Percentiles rank a stretch among this genome's conserved stretches.
phyloP scores from a whole-genome alignment of 179 eudicot species.

The Monotropa hypopitys region DNA sequence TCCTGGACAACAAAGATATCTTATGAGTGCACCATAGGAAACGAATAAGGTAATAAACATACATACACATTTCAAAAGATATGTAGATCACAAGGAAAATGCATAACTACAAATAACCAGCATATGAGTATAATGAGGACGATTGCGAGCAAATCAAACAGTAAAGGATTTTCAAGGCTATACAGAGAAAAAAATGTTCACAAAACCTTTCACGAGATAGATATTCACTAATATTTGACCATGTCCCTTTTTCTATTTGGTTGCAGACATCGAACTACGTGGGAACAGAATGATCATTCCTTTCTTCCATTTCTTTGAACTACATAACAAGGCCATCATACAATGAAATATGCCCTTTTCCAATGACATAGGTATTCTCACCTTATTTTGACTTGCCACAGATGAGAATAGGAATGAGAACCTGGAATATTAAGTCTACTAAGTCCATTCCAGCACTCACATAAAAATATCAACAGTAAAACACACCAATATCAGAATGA shows the following conservation, averaged over 20 bases:
- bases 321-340: background rate
- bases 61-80: background rate
- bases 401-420: background rate
- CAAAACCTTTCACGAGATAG: background rate
- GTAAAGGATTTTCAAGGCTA: background rate
- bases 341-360: background rate
- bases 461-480: no score
- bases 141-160: background rate
- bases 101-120: background rate
- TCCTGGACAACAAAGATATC: slow-evolving; percentile 29
- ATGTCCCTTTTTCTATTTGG: no score
- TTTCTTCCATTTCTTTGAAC: background rate
- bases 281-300: background rate
- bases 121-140: background rate
- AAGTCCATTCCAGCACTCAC: background rate
- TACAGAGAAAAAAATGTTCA: background rate
- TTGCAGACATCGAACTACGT: background rate
- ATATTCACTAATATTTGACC: background rate
- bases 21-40: background rate
- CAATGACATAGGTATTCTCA: background rate
- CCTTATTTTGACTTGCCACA: background rate
- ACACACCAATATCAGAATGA: no score
- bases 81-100: background rate
- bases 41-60: slow-evolving; percentile 3
- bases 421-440: background rate